Conservation (phyloP, 345 rosid genomes). For the Cardamine resedifolia region DNA sequence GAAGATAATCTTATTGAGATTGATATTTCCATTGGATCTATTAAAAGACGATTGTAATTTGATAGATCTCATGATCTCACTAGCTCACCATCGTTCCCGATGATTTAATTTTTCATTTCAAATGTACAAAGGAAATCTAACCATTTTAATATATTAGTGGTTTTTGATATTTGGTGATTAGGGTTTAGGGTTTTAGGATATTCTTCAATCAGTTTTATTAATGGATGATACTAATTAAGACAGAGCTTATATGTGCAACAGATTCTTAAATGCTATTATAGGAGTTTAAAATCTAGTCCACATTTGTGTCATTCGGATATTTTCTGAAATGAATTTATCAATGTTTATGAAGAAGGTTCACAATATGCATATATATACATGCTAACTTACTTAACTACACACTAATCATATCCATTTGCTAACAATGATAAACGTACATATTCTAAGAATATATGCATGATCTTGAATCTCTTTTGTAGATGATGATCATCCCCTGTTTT, state of each 20-base stretch:
- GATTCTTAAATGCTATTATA: neutral
- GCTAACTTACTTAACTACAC: too few species aligned
- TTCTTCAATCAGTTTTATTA: neutral
- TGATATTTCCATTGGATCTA: slow-evolving; percentile 73
- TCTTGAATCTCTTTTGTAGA: neutral
- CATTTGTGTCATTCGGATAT: neutral
- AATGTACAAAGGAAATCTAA: slow-evolving; percentile 4
- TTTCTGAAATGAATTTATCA: neutral
- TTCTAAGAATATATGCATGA: neutral
- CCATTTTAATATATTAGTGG: neutral
- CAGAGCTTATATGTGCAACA: neutral
- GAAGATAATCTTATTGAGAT: slow-evolving; percentile 80
- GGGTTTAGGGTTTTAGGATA: slow-evolving; percentile 8
- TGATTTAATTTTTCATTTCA: neutral
- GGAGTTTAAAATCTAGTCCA: neutral
- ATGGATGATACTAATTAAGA: neutral
- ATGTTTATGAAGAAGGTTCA: neutral
- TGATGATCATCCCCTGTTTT: neutral
- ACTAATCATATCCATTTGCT: neutral
- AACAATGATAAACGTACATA: neutral
- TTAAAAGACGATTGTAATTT: slow-evolving; percentile 44
- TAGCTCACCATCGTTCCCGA: neutral
- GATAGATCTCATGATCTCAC: neutral
- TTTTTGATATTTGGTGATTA: neutral
- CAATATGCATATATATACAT: neutral